A percentile compares a stretch with the other conserved stretches of the same genome.
These are phyloP conservation scores for Mycena metata DNA, from an alignment of 768 basidiomycete genomes.

Conservation along the genomic window DNA sequence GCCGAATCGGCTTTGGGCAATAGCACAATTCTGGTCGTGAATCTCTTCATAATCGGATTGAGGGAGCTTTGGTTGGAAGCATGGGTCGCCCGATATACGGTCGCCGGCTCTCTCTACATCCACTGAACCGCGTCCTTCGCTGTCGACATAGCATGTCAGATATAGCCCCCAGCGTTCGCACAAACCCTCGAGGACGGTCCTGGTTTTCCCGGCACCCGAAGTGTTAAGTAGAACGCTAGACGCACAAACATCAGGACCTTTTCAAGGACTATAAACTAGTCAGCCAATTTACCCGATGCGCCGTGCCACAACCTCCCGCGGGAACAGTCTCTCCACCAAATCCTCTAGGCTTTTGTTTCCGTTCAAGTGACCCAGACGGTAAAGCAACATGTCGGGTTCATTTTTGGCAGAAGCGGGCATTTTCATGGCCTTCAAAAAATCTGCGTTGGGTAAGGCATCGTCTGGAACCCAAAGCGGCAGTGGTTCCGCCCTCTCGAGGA, in stretches of 20 bases:
- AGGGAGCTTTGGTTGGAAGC: slow-evolving; percentile 49
- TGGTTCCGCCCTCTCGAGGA: background rate
- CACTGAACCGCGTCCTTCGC: slow-evolving; percentile 58
- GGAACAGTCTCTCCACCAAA: background rate
- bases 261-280: background rate
- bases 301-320: background rate
- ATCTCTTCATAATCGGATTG: slow-evolving; percentile 48
- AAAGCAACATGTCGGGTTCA: slow-evolving; percentile 12
- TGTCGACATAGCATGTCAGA: slow-evolving; percentile 60
- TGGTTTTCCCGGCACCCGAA: slow-evolving; percentile 62
- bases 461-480: background rate
- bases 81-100: slow-evolving; percentile 52
- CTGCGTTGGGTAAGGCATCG: background rate
- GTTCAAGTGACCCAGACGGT: slow-evolving; percentile 3
- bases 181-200: slow-evolving; percentile 59
- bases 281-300: background rate
- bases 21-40: slow-evolving; percentile 52
- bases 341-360: background rate
- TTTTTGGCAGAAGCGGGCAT: background rate
- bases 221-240: slow-evolving; percentile 61
- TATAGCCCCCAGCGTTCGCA: slow-evolving; percentile 63
- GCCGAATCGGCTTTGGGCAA: slow-evolving; percentile 53
- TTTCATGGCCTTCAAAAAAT: background rate
- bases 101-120: slow-evolving; percentile 60
- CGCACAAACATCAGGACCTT: slow-evolving; percentile 1